Percentiles rank a stretch among this genome's conserved stretches.
These are phyloP conservation scores for Podospora pseudocomata DNA, from an alignment of 495 filamentous ascomycete species.

Conservation along the genomic window DNA sequence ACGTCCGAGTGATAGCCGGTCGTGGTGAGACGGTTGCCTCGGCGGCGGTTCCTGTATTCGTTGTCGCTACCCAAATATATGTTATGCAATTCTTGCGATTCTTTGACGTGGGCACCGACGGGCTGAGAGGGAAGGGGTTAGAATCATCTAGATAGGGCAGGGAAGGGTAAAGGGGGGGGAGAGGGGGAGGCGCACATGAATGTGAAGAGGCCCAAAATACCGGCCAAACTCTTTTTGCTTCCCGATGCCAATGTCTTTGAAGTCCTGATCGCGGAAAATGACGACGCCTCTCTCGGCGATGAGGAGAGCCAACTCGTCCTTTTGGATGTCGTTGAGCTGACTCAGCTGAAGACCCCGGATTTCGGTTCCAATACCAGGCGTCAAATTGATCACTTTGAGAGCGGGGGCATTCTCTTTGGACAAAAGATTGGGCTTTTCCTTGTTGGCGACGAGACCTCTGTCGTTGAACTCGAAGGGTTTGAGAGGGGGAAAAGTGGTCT, in stretches of 20 bases:
- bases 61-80: constrained; percentile 50
- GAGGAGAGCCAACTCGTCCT: constrained; percentile 70
- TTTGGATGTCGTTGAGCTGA: constrained; percentile 62
- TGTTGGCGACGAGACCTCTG: constrained; percentile 55
- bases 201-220: constrained; percentile 67
- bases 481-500: constrained; percentile 55
- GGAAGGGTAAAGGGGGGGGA: background rate
- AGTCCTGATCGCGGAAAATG: constrained; percentile 65
- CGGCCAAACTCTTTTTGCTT: constrained; percentile 61
- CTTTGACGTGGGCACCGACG: constrained; percentile 43
- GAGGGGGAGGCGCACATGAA: constrained; percentile 40
- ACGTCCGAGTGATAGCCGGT: constrained; percentile 47
- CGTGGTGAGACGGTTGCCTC: constrained; percentile 47
- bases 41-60: constrained; percentile 41
- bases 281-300: constrained; percentile 70
- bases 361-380: constrained; percentile 69
- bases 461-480: constrained; percentile 58
- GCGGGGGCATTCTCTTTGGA: constrained; percentile 29
- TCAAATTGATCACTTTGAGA: constrained; percentile 55
- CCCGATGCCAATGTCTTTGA: constrained; percentile 58
- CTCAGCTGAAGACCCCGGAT: constrained; percentile 66
- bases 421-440: constrained; percentile 56
- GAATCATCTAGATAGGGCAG: background rate
- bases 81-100: constrained; percentile 42
- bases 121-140: constrained; percentile 25